These are phyloP conservation scores for Coemansia asiatica DNA, from an alignment of 192 early-diverging fungal genomes.

Conservation along the genomic window DNA sequence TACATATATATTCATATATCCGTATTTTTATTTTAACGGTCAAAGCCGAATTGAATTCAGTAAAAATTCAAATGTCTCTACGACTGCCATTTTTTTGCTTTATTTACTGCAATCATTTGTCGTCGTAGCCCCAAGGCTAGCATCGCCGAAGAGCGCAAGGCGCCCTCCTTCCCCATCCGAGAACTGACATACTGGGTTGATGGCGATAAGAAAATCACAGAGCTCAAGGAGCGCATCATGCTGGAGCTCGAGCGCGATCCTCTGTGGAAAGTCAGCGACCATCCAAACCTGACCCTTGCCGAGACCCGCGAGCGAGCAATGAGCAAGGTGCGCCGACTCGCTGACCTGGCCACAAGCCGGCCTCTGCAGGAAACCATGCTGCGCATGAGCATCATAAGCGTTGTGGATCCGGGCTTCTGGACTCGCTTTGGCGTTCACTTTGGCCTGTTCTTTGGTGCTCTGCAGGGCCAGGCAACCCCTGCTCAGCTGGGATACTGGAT, in stretches of 20 bases:
- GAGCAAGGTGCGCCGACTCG: slow-evolving; percentile 73
- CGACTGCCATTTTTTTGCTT: slow-evolving; percentile 4
- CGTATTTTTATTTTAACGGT: background rate
- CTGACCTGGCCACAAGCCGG: slow-evolving; percentile 70
- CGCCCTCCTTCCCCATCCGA: slow-evolving; percentile 72
- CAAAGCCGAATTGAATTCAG: background rate
- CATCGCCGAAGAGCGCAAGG: slow-evolving; percentile 73
- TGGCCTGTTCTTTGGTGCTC: slow-evolving; percentile 84
- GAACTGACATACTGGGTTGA: slow-evolving; percentile 84
- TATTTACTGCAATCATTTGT: too few relatives aligned
- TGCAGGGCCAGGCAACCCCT: slow-evolving; percentile 80
- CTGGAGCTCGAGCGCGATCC: slow-evolving; percentile 84
- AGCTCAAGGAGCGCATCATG: slow-evolving; percentile 80
- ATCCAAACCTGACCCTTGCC: slow-evolving; percentile 72
- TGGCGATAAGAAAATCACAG: slow-evolving; percentile 63
- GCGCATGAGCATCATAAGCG: slow-evolving; percentile 77
- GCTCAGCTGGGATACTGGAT: slow-evolving; percentile 85
- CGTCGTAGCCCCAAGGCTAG: slow-evolving; percentile 51
- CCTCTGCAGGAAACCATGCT: slow-evolving; percentile 67
- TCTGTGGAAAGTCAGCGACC: slow-evolving; percentile 75
- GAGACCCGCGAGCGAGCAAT: slow-evolving; percentile 82
- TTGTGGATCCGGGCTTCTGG: slow-evolving; percentile 88
- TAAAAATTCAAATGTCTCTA: background rate
- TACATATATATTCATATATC: too few relatives aligned
- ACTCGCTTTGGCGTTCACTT: slow-evolving; percentile 89